These are phyloP conservation scores for Entophlyctis luteolus DNA, from an alignment of 192 early-diverging fungal genomes.

Conservation along the genomic window DNA sequence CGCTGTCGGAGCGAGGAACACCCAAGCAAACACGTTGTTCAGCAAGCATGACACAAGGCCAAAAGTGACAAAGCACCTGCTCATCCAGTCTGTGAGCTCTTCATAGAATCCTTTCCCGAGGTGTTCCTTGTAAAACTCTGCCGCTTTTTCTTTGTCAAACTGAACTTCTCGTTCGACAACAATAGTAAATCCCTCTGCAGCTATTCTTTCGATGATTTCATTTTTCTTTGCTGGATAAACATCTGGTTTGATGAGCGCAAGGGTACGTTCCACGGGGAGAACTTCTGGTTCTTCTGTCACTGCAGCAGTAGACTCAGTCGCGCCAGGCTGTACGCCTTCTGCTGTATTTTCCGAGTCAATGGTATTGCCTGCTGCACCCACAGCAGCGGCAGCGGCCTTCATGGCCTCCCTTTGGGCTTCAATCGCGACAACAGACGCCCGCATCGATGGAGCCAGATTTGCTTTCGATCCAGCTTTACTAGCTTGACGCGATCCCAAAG, in stretches of 20 bases:
- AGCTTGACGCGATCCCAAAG: slow-evolving; percentile 13
- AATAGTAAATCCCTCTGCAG: slow-evolving; percentile 27
- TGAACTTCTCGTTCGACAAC: slow-evolving; percentile 27
- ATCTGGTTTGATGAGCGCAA: slow-evolving; percentile 55
- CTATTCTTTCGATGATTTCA: slow-evolving; percentile 33
- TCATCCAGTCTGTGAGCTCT: slow-evolving; percentile 36
- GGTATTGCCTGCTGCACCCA: not conserved
- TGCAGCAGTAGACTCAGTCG: too few species aligned
- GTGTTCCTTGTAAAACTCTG: slow-evolving; percentile 51
- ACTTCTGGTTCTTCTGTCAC: too few species aligned
- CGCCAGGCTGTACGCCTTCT: too few species aligned
- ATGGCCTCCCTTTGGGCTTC: not conserved
- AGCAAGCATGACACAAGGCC: not conserved
- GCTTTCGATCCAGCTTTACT: not conserved
- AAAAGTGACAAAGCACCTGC: slow-evolving; percentile 14
- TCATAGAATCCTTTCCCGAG: slow-evolving; percentile 38
- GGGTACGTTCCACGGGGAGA: slow-evolving; percentile 29
- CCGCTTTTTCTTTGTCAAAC: slow-evolving; percentile 32
- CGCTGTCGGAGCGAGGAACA: slow-evolving; percentile 27
- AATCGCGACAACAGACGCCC: slow-evolving; percentile 2
- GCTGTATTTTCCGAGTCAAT: too few species aligned
- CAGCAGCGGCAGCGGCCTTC: not conserved
- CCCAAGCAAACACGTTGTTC: not conserved
- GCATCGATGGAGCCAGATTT: not conserved
- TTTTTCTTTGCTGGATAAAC: slow-evolving; percentile 48